Conservation (phyloP, 2,329 filamentous ascomycete species). For the Amphichorda felina region DNA sequence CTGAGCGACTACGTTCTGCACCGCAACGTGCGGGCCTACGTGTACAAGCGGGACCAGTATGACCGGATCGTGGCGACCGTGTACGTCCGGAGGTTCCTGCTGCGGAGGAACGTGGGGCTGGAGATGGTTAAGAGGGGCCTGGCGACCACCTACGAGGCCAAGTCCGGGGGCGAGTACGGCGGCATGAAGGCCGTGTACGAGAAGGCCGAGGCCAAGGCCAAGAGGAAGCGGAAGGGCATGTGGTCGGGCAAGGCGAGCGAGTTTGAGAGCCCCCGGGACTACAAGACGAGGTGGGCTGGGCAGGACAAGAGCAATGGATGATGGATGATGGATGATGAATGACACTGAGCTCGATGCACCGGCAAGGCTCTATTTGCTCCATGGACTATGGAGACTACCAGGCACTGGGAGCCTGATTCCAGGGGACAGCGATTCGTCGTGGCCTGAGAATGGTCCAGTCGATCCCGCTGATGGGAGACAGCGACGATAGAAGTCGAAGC, state of each 20-base stretch:
- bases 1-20: conserved; percentile 61
- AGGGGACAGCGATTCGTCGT: too few species aligned
- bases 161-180: conserved; percentile 81
- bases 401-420: too few species aligned
- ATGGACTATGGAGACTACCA: too few species aligned
- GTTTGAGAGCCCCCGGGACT: conserved; percentile 78
- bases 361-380: too few species aligned
- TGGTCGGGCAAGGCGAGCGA: conserved; percentile 56
- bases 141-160: conserved; percentile 90
- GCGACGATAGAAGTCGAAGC: too few species aligned
- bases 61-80: conserved; percentile 82
- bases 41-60: conserved; percentile 85
- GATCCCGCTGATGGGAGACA: too few species aligned
- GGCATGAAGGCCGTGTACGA: conserved; percentile 53
- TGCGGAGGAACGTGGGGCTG: conserved; percentile 70
- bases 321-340: background rate
- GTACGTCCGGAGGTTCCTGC: conserved; percentile 55
- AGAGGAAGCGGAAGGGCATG: conserved; percentile 54
- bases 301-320: background rate
- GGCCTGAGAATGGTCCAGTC: too few species aligned
- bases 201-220: conserved; percentile 54
- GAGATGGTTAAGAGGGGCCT: conserved; percentile 80
- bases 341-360: too few species aligned
- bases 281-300: conserved; percentile 47
- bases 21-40: conserved; percentile 66